A percentile compares a stretch with the other conserved stretches of the same genome.
Evolutionary conservation across 1,284 basidiomycete genomes (phyloP).

Genomic region (Cutaneotrichosporon sp.): DNA sequence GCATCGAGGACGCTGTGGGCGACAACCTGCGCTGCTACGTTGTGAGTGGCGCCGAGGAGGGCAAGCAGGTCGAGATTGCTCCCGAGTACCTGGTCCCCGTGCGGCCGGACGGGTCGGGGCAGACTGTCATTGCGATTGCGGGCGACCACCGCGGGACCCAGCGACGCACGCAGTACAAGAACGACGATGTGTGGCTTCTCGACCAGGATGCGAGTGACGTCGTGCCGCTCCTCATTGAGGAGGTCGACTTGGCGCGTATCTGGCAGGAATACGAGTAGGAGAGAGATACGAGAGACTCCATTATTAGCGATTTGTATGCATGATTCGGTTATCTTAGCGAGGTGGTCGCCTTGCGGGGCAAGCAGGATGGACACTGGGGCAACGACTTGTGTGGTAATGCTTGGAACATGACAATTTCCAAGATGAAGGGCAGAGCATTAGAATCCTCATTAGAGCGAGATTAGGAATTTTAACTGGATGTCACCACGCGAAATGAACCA

Average conservation of each 20-base stretch:
- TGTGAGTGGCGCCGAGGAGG: conserved; percentile 33
- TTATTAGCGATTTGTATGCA: not conserved
- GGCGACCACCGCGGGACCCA: conserved; percentile 41
- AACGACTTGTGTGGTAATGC: no score
- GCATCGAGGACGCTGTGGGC: conserved; percentile 36
- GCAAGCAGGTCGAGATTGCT: conserved; percentile 35
- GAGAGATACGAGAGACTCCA: not conserved
- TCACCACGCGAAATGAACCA: no score
- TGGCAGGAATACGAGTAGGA: conserved; percentile 29
- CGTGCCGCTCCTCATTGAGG: conserved; percentile 38
- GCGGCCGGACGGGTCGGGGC: conserved; percentile 40
- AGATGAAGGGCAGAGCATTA: no score
- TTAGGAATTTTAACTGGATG: no score
- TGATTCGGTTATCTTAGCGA: not conserved
- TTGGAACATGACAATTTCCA: no score
- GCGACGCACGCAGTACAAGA: conserved; percentile 39
- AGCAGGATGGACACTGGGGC: no score
- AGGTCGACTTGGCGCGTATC: conserved; percentile 40
- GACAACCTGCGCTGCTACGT: conserved; percentile 11
- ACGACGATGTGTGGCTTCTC: conserved; percentile 50
- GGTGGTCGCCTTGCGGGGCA: no score
- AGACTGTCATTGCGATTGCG: conserved; percentile 39
- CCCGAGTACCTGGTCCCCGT: conserved; percentile 44
- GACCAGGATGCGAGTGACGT: conserved; percentile 37
- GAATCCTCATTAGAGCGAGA: no score